Evolutionary conservation across 371 early-diverging fungal genomes (phyloP).

Genomic region (Capillidium heterosporum): DNA sequence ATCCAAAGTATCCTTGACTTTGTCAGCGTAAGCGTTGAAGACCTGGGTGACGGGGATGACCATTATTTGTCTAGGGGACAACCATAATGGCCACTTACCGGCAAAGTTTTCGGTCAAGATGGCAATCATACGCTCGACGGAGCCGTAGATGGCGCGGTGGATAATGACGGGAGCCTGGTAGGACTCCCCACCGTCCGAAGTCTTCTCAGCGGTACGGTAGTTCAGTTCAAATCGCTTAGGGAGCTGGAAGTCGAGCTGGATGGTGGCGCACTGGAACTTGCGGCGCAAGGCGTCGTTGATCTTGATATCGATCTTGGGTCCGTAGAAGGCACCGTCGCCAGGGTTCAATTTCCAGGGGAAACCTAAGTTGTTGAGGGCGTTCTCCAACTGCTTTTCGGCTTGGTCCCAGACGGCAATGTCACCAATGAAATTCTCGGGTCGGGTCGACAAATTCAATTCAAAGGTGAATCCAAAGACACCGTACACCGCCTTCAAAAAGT

Average conservation of each 20-base stretch:
- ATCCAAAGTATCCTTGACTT: conserved; percentile 24
- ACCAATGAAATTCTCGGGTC: conserved; percentile 96
- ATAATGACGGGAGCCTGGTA: conserved; percentile 77
- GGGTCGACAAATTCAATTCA: conserved; percentile 81
- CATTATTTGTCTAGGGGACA: conserved; percentile 89
- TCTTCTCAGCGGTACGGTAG: conserved; percentile 31
- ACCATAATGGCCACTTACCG: conserved; percentile 97
- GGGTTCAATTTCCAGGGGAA: conserved; percentile 76
- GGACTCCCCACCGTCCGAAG: conserved; percentile 16
- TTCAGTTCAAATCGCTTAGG: conserved; percentile 77
- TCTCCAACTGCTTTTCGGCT: conserved; percentile 74
- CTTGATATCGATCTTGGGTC: conserved; percentile 99
- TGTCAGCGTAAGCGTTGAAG: conserved; percentile 23
- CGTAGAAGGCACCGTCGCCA: conserved; percentile 99
- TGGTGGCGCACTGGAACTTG: conserved; percentile 95
- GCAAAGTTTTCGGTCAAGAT: conserved; percentile 81
- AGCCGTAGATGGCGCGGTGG: conserved; percentile 88
- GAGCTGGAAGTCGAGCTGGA: conserved; percentile 94
- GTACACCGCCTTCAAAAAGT: conserved; percentile 72
- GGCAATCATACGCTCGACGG: conserved; percentile 88
- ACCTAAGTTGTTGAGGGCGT: conserved; percentile 63
- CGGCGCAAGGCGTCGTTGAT: conserved; percentile 88
- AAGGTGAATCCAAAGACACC: conserved; percentile 86
- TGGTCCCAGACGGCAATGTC: conserved; percentile 86
- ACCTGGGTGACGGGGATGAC: conserved; percentile 60